Base-by-base conservation (phyloP, 2,329 filamentous ascomycete species). In the Sporothrix variecibatus region DNA sequence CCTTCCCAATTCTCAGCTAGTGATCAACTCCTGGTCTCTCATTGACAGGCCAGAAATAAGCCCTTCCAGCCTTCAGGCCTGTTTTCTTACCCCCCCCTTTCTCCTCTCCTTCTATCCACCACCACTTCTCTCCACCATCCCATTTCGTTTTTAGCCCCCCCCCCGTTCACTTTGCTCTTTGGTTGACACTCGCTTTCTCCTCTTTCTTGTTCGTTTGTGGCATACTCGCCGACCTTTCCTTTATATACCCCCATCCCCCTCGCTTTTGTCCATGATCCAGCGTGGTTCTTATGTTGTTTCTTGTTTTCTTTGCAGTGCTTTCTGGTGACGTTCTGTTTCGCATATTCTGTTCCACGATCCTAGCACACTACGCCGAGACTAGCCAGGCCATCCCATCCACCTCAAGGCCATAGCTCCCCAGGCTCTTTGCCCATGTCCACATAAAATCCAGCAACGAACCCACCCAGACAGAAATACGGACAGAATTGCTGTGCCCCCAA, bases 81-180 rank as follows among this genome's bases (percentile, higher is more conserved):
- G 26, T 34, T 58, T 71, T n/a, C n/a, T 15, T 43, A 43, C 34
- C 51, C 38, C 69, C 71, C 43, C 58, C 46, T 46, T 26, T 46
- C 34, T 28, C 11, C 71, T 62, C n/a, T 38, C 51, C 40, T 20
- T 60, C 43, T 38, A 56, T 67, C 26, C 56, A 51, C 60, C 71
- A 43, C 71, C 71, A 38, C 17, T 23, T 40, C 60, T 67, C 71
- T 53, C 70, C 70, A 64, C 70, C 70, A 60, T 56, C 60, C 71
- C 46, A 72, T 72, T 43, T 72, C 58, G 28, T 26, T n/a, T 73
- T 68, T 38, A 62, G 8, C 49, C 34, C 34, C n/a, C 62, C 49
- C 26, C 34, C 49, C 46, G n/a, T n/a, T 64, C 26, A 49, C 26
- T 72, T 49, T 51, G 9, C 56, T 56, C 31, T n/a, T 72, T 72